phyloP scores from a whole-genome alignment of 2,329 filamentous ascomycete species.

The Parastagonospora nodorum region DNA sequence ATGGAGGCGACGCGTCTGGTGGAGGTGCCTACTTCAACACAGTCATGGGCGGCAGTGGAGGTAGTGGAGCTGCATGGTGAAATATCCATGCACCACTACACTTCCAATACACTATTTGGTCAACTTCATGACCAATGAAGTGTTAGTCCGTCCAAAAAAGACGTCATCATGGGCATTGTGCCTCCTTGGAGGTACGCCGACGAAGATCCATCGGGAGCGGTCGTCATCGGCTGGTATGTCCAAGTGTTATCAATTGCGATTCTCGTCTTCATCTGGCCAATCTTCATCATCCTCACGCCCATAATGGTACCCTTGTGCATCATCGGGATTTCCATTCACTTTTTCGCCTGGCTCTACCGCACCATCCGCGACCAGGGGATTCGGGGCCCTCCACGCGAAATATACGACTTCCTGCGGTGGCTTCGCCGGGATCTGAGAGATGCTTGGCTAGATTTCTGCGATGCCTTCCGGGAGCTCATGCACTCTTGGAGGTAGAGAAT shows the following conservation, averaged over 20 bases:
- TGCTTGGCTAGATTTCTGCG: no score
- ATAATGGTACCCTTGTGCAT: neutral
- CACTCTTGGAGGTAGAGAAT: no score
- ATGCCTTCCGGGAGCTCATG: no score
- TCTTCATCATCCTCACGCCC: neutral
- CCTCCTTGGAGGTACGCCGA: no score
- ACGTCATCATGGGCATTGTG: no score
- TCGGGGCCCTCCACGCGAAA: neutral
- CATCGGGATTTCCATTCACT: neutral
- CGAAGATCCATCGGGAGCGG: no score
- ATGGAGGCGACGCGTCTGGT: slow-evolving; percentile 14
- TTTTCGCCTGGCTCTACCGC: neutral
- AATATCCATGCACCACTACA: neutral
- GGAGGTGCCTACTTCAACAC: slow-evolving; percentile 29
- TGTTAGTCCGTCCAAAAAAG: no score
- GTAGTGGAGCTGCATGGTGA: slow-evolving; percentile 23
- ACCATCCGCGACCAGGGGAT: neutral
- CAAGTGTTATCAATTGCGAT: neutral
- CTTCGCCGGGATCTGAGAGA: no score
- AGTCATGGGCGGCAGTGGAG: slow-evolving; percentile 21
- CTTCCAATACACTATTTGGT: neutral
- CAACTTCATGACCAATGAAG: neutral
- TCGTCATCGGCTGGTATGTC: neutral
- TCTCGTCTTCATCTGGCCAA: neutral
- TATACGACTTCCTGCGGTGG: no score